Evolutionary conservation across 176 grass and related monocot species (phyloP), one percentile per base, ranked within the genome.

Genomic region (Saccharum spontaneum): DNA sequence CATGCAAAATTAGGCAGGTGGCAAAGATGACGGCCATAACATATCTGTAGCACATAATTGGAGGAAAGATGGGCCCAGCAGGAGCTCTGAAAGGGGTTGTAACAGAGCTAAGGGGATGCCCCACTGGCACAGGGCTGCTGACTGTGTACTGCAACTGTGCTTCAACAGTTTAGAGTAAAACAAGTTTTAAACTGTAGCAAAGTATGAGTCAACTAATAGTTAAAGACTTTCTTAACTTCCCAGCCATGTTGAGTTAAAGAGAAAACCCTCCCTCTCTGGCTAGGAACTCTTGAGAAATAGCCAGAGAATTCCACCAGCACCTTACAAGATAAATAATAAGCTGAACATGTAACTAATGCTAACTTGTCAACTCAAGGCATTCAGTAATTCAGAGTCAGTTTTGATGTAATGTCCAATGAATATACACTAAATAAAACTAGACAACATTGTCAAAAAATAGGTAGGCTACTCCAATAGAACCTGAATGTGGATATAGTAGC

Each of bases 331-430:
- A 84, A 38, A 79, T 17, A 31, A 23, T 49, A 18, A 64, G 13
- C 36, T 36, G 14, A 78, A 60, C 26, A 81, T 83, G 37, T 28
- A 81, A 81, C 9, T 71, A 76, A 18, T 37, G 28, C 11, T 41
- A 40, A 84, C 37, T 79, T 6, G 3, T 76, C 31, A 70, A 39
- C 7, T 49, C 11, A 28, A 69, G 22, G 30, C 7, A 64, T 64
- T 64, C 12, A 64, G 24, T 30, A 70, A 40, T 1, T 50, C 77
- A 22, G 55, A 75, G 12, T n/a, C 63, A 73, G 41, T 13, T 16
- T 72, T 81, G 17, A 72, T 66, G 82, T 70, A 48, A 65, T 18
- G 4, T 50, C 30, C 37, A 50, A 0, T 6, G 49, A 18, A 36
- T 48, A n/a, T 55, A 22, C 36, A 8, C 61, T 63, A 8, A 31